Conservation (phyloP, 2,329 filamentous ascomycete genomes). For the Cladosporium sp. region DNA sequence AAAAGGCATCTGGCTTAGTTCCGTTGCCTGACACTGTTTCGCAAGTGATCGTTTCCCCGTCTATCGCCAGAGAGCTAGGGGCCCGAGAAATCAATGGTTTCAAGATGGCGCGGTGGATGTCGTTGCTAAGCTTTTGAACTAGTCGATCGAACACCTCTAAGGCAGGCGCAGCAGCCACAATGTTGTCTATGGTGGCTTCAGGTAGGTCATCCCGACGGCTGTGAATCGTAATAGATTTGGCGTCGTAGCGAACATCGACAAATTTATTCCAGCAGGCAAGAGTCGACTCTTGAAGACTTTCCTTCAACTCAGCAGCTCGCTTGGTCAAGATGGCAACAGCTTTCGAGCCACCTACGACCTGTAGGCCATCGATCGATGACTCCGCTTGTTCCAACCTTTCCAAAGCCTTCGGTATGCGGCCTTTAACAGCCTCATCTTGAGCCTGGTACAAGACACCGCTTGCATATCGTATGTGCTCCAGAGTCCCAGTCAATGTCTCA, state of each 20-base stretch:
- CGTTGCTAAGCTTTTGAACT: slow-evolving; percentile 22
- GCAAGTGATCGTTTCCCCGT: slow-evolving; percentile 22
- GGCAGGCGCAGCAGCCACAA: slow-evolving; percentile 17
- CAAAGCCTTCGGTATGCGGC: slow-evolving; percentile 43
- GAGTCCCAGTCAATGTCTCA: slow-evolving; percentile 43
- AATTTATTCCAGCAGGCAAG: slow-evolving; percentile 65
- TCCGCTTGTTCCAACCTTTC: slow-evolving; percentile 44
- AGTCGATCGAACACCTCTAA: slow-evolving; percentile 19
- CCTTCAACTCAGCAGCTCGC: slow-evolving; percentile 60
- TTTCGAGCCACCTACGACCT: slow-evolving; percentile 25
- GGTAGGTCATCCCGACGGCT: slow-evolving; percentile 32
- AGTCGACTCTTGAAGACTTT: slow-evolving; percentile 60
- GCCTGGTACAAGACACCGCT: slow-evolving; percentile 43
- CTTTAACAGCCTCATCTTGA: slow-evolving; percentile 38
- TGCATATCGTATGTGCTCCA: slow-evolving; percentile 48
- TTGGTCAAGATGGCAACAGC: slow-evolving; percentile 34
- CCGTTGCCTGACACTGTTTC: slow-evolving; percentile 17
- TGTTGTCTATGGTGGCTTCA: slow-evolving; percentile 19
- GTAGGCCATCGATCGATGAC: slow-evolving; percentile 52
- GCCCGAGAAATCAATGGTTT: slow-evolving; percentile 22
- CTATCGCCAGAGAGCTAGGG: slow-evolving; percentile 16
- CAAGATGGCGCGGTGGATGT: slow-evolving; percentile 26
- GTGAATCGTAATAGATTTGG: slow-evolving; percentile 51
- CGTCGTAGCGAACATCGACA: slow-evolving; percentile 55
- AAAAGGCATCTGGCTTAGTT: slow-evolving; percentile 30